These are phyloP conservation scores for Porphyrellus cyaneotinctus DNA, from an alignment of 768 basidiomycete species.

Conservation along the genomic window DNA sequence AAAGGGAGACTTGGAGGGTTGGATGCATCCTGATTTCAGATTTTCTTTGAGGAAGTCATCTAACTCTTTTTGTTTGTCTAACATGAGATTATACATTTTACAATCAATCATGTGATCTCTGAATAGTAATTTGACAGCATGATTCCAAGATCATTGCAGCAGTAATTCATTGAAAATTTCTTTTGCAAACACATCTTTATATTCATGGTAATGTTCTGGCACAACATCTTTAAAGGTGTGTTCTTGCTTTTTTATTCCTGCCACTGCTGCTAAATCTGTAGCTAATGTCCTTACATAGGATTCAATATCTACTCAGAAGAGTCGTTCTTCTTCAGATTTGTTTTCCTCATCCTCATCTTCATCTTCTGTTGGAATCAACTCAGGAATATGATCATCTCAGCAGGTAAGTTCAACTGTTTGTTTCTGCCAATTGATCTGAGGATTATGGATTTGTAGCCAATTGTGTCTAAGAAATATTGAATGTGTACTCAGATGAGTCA, in stretches of 20 bases:
- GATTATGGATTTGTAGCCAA: too few species aligned
- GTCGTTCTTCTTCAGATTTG: too few species aligned
- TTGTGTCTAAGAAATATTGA: too few species aligned
- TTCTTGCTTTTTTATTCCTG: neutral
- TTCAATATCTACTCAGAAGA: too few species aligned
- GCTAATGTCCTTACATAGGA: neutral
- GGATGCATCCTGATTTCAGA: neutral
- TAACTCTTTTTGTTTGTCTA: neutral
- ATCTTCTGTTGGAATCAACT: too few species aligned
- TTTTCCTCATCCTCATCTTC: too few species aligned
- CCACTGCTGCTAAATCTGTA: neutral
- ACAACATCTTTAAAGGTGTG: neutral
- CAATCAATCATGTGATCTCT: neutral
- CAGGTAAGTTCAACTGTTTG: too few species aligned
- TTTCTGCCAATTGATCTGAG: too few species aligned
- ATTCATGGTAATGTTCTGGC: neutral
- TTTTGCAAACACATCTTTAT: neutral
- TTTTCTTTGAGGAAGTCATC: neutral
- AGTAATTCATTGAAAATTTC: neutral
- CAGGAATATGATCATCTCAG: too few species aligned
- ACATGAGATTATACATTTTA: neutral
- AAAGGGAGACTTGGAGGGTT: neutral
- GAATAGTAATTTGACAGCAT: neutral
- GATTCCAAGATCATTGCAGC: neutral
- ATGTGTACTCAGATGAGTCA: too few species aligned